phyloP scores from a whole-genome alignment of 164 flowering plant genomes.

The Stephania cephalantha region DNA sequence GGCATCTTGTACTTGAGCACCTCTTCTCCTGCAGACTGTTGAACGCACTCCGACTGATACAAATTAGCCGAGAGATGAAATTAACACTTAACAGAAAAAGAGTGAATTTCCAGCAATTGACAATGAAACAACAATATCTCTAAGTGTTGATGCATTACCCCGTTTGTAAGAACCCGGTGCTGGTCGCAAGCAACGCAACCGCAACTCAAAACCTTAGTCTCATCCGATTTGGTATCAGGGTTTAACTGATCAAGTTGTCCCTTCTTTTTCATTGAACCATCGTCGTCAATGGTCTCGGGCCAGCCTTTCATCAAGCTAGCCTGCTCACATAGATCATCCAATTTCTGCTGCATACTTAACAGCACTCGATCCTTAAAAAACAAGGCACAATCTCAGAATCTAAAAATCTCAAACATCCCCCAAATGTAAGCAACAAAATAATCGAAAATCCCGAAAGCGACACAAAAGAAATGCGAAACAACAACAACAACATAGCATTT shows the following conservation, averaged over 20 bases:
- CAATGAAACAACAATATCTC: background rate
- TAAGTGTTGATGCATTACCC: slow-evolving; percentile 22
- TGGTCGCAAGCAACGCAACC: slow-evolving; percentile 45
- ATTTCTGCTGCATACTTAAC: slow-evolving; percentile 75
- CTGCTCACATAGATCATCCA: slow-evolving; percentile 65
- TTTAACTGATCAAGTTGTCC: slow-evolving; percentile 7
- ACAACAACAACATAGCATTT: background rate
- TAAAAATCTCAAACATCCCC: background rate
- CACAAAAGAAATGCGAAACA: background rate
- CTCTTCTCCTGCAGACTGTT: slow-evolving; percentile 26
- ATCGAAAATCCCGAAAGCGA: background rate
- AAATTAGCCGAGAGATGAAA: background rate
- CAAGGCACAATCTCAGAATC: background rate
- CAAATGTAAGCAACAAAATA: background rate
- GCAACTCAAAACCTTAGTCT: slow-evolving; percentile 19
- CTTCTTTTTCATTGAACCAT: slow-evolving; percentile 17
- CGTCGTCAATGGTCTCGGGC: slow-evolving; percentile 17
- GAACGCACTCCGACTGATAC: slow-evolving; percentile 21
- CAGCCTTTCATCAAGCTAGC: slow-evolving; percentile 41
- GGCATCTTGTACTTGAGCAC: slow-evolving; percentile 31
- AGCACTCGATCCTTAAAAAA: slow-evolving; percentile 68
- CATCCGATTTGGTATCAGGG: slow-evolving; percentile 12
- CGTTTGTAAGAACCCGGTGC: slow-evolving; percentile 22
- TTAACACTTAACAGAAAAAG: background rate
- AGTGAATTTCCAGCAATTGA: background rate